Base-by-base conservation (phyloP, 179 eudicot genomes). In the Silene vulgaris region DNA sequence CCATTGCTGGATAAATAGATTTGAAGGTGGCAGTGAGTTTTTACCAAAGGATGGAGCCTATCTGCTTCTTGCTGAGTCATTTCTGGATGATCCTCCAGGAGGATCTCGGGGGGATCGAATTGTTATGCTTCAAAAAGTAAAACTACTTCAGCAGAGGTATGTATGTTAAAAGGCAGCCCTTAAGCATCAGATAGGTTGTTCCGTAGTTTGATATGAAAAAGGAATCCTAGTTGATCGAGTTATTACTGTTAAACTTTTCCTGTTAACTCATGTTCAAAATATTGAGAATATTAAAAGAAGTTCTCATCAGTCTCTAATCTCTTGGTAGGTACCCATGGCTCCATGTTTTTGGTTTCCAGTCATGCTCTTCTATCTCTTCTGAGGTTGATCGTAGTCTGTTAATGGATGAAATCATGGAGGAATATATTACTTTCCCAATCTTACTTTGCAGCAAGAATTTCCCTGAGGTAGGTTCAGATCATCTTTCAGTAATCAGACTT, bases 81-180 rank as follows among this genome's bases (percentile, higher is more conserved):
- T 86, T 71, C 50, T 72, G 64, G 86, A 81, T 74, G 81, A 88
- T 61, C 67, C 86, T 74, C 62, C 69, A 11, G 82, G 37, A 11
- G 82, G 37, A 37, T 76, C 79, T n/a, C 59, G 82, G 73, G 69
- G 71, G 78, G 77, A 78, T 57, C 78, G 77, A 75, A 71, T 52
- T 43, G 21, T 61, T 59, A 83, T 85, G 88, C 59, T 92, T 62
- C 88, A 87, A 80, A 90, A 83, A 79, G 90, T 84, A 48, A 94
- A 94, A 81, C 78, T 80, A 23, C 88, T 94, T 77, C 92, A 94
- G 82, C 96, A 88, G 82, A 92, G 98, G 98, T 94, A 88, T 73
- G 79, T 40, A 28, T 73, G 32, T 14, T 8, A 60, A 40, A 35
- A 35, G 40, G 40, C 40, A 35, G 7, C 8, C 12, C 48, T 8